phyloP scores from a whole-genome alignment of 1,284 basidiomycete genomes.

The Naganishia sp. region DNA sequence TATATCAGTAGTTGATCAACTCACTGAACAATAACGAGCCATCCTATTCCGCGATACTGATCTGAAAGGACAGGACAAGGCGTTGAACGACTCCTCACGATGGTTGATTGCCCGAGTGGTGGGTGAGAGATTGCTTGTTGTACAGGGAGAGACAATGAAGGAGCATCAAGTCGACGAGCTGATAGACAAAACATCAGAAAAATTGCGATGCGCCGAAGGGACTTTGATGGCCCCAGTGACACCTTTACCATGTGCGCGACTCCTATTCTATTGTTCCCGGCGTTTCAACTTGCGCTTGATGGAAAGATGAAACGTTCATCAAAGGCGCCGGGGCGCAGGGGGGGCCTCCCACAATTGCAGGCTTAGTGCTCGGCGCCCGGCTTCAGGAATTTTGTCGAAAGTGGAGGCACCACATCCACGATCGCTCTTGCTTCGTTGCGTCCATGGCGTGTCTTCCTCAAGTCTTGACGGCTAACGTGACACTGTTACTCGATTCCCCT shows the following conservation, averaged over 20 bases:
- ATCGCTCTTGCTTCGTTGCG: neutral
- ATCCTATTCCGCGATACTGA: too few species aligned
- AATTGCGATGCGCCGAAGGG: too few species aligned
- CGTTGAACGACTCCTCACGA: too few species aligned
- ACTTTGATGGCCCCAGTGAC: conserved; percentile 3
- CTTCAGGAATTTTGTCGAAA: too few species aligned
- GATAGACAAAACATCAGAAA: neutral
- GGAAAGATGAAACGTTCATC: neutral
- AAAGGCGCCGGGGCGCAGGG: too few species aligned
- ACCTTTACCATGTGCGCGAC: neutral
- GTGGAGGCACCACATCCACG: too few species aligned
- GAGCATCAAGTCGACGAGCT: neutral
- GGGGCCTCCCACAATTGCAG: too few species aligned
- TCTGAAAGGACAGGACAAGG: too few species aligned
- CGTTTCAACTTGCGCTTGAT: conserved; percentile 16
- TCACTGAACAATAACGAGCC: neutral
- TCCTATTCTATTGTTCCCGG: conserved; percentile 2
- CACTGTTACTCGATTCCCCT: too few species aligned
- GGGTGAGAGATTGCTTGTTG: conserved; percentile 7
- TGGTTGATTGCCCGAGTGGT: conserved; percentile 20
- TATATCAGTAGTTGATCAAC: conserved; percentile 6
- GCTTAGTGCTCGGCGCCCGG: too few species aligned
- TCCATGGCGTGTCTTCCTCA: too few species aligned
- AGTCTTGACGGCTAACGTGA: too few species aligned
- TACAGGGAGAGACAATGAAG: neutral